Conservation (phyloP, 139 green algal genomes). For the Coelastrella sp. region DNA sequence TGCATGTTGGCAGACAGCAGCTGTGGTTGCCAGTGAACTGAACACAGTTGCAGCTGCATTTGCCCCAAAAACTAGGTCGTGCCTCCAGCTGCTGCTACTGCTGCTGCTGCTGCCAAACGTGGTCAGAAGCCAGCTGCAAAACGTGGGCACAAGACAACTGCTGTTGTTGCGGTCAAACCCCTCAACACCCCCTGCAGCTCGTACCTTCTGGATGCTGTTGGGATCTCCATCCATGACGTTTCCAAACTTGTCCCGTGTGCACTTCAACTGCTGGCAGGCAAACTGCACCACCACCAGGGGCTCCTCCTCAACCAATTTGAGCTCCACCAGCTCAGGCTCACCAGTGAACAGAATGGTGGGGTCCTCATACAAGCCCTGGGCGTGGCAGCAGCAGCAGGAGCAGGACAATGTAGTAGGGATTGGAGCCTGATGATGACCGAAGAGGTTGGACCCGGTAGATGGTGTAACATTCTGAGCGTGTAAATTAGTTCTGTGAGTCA, state of each 20-base stretch:
- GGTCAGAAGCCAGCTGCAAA: too few species aligned
- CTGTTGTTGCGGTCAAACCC: neutral
- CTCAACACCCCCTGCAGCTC: neutral
- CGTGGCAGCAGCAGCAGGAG: neutral
- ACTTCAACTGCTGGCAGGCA: constrained; percentile 91
- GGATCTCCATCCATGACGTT: constrained; percentile 92
- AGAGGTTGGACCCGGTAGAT: too few species aligned
- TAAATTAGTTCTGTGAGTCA: too few species aligned
- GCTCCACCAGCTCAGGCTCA: constrained; percentile 91
- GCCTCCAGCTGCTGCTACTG: too few species aligned
- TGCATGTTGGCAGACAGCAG: too few species aligned
- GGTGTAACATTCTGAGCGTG: too few species aligned
- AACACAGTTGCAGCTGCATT: too few species aligned
- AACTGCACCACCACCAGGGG: constrained; percentile 90
- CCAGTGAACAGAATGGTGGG: constrained; percentile 92
- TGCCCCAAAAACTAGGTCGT: too few species aligned
- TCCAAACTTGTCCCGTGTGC: constrained; percentile 90
- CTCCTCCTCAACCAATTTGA: constrained; percentile 88
- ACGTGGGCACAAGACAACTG: too few species aligned
- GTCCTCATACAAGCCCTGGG: constrained; percentile 80
- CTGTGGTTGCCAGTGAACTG: too few species aligned
- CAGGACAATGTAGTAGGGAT: neutral
- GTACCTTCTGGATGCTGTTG: constrained; percentile 81
- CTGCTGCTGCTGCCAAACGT: too few species aligned
- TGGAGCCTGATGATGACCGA: neutral